Evolutionary conservation across 768 basidiomycete species (phyloP).

Genomic region (Rhizopogon roseolus): DNA sequence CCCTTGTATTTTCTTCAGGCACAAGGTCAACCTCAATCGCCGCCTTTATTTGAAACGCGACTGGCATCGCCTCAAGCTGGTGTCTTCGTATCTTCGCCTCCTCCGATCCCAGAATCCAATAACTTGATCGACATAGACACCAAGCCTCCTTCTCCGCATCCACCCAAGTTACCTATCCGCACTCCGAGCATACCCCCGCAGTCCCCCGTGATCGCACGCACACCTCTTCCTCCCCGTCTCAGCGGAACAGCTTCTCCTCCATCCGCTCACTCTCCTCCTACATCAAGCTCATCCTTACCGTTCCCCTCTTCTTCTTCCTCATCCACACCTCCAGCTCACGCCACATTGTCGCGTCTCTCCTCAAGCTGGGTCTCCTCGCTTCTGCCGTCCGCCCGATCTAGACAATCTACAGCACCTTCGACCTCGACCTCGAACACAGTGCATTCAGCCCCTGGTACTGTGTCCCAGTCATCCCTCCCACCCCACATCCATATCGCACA

Average conservation of each 20-base stretch:
- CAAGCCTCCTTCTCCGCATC: not conserved
- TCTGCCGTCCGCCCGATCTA: constrained; percentile 23
- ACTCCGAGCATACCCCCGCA: constrained; percentile 8
- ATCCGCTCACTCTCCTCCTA: constrained; percentile 13
- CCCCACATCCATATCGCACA: not conserved
- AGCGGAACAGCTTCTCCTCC: constrained; percentile 20
- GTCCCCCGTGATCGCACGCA: constrained; percentile 6
- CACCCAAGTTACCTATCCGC: constrained; percentile 3
- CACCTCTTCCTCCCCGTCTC: constrained; percentile 17
- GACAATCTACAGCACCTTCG: constrained; percentile 6
- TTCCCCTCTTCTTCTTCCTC: not conserved
- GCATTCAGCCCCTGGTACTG: constrained; percentile 6
- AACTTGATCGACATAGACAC: constrained; percentile 7
- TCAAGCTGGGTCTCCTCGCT: constrained; percentile 49
- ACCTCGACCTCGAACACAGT: constrained; percentile 5
- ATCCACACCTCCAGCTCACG: constrained; percentile 18
- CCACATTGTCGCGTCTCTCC: constrained; percentile 41
- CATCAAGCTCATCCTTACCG: constrained; percentile 13
- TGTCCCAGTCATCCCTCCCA: constrained; percentile 13
- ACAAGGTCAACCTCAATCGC: no score
- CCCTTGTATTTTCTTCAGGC: constrained; percentile 52
- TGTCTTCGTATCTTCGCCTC: no score
- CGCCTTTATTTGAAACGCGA: no score
- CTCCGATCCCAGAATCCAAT: not conserved
- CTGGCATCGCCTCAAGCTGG: no score